Conservation (phyloP, 2,329 filamentous ascomycete species). For the Diaporthe citriasiana region DNA sequence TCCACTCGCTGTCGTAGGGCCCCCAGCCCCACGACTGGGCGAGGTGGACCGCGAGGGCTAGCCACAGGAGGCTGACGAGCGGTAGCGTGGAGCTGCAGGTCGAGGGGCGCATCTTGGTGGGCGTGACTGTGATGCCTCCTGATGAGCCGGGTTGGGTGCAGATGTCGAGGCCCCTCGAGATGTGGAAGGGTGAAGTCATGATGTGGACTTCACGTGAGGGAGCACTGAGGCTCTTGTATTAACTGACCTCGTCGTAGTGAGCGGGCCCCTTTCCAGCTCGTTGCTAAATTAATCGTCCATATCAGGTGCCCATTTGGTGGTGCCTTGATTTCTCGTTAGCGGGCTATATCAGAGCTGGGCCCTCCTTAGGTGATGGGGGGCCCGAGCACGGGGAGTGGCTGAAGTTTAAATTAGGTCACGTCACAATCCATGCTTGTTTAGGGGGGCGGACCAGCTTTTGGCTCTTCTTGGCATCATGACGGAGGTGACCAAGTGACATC, state of each 20-base stretch:
- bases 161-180: constrained; percentile 26
- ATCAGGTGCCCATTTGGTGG: neutral
- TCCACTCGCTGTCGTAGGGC: constrained; percentile 27
- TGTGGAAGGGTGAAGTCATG: constrained; percentile 28
- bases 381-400: neutral
- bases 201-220: constrained; percentile 7
- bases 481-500: neutral
- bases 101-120: constrained; percentile 23
- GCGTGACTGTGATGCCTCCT: constrained; percentile 5
- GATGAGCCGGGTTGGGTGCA: neutral
- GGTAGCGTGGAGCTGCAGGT: constrained; percentile 8
- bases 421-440: constrained; percentile 26
- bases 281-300: constrained; percentile 17
- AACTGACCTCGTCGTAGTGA: neutral
- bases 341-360: constrained; percentile 16
- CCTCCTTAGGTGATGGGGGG: constrained; percentile 1
- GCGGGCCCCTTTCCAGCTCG: neutral
- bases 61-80: constrained; percentile 17
- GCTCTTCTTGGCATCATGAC: constrained; percentile 24
- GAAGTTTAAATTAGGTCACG: constrained; percentile 32
- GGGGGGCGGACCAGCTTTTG: constrained; percentile 14
- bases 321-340: constrained; percentile 29
- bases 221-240: constrained; percentile 21
- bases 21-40: constrained; percentile 32
- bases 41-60: constrained; percentile 8